phyloP scores from a whole-genome alignment of 257 asterid species.

The Verbascum thapsus region DNA sequence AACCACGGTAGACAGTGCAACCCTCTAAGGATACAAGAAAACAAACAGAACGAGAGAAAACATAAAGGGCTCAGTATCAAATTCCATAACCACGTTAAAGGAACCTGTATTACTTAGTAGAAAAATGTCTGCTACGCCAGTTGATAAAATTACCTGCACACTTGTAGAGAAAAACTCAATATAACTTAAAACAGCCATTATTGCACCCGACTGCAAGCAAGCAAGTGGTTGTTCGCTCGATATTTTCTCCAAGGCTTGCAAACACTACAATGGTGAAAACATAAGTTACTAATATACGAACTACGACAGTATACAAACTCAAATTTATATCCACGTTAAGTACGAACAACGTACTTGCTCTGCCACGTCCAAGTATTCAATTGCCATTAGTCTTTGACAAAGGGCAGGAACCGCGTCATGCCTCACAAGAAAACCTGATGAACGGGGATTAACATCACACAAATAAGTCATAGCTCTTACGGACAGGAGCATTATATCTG shows the following conservation, averaged over 20 bases:
- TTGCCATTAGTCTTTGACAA: slow-evolving; percentile 76
- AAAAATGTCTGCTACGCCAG: neutral
- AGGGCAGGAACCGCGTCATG: slow-evolving; percentile 85
- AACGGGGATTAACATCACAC: slow-evolving; percentile 80
- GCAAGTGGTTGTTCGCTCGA: slow-evolving; percentile 90
- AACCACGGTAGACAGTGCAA: slow-evolving; percentile 85
- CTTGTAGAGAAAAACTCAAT: slow-evolving; percentile 93
- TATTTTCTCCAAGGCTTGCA: slow-evolving; percentile 91
- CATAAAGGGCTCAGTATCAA: slow-evolving; percentile 32
- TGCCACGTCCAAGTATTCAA: slow-evolving; percentile 91
- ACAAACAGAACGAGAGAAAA: slow-evolving; percentile 28
- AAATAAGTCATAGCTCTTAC: slow-evolving; percentile 89
- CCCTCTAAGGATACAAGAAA: slow-evolving; percentile 58
- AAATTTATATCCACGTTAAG: slow-evolving; percentile 19
- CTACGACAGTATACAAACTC: neutral
- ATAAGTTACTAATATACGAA: slow-evolving; percentile 13
- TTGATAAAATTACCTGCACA: slow-evolving; percentile 74
- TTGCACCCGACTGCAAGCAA: slow-evolving; percentile 90
- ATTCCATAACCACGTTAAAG: slow-evolving; percentile 20
- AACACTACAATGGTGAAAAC: slow-evolving; percentile 56
- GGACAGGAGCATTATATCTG: slow-evolving; percentile 82
- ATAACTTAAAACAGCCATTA: slow-evolving; percentile 81
- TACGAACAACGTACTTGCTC: slow-evolving; percentile 74
- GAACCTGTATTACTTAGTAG: neutral
- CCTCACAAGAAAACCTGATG: slow-evolving; percentile 72